Percentiles rank a stretch among this genome's conserved stretches.
phyloP scores from a whole-genome alignment of 352 stramenopile genomes.

The Blastocystis sp. region DNA sequence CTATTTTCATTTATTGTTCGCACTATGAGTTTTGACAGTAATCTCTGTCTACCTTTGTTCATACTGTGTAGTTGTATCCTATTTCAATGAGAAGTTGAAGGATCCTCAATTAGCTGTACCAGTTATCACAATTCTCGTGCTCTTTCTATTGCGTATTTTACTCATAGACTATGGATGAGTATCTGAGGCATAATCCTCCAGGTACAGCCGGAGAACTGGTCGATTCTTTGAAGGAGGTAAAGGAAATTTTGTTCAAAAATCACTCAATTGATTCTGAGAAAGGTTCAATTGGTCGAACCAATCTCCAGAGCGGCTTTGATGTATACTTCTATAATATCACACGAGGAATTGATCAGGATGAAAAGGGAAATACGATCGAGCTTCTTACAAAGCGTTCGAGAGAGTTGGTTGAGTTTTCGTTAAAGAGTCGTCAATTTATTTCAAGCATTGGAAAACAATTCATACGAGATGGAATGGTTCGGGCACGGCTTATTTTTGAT shows the following conservation, averaged over 20 bases:
- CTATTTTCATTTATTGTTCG: background rate
- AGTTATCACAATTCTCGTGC: background rate
- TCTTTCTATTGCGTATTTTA: background rate
- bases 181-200: background rate
- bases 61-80: background rate
- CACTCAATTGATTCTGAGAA: background rate
- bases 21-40: slow-evolving; percentile 49
- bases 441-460: background rate
- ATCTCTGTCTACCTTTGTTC: background rate
- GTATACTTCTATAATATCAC: slow-evolving; percentile 22
- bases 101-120: background rate
- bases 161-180: background rate
- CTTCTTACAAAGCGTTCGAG: background rate
- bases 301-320: slow-evolving; percentile 19
- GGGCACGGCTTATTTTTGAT: background rate
- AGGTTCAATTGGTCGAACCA: background rate
- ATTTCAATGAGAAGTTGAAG: slow-evolving; percentile 26
- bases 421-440: slow-evolving; percentile 35
- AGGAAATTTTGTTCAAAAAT: background rate
- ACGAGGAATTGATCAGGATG: slow-evolving; percentile 42
- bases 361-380: background rate
- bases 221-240: background rate
- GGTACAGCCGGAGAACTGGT: background rate
- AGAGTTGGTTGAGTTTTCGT: background rate
- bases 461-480: slow-evolving; percentile 43